Evolutionary conservation across 2,329 filamentous ascomycete genomes (phyloP).

Genomic region (Trichophyton benhamiae): DNA sequence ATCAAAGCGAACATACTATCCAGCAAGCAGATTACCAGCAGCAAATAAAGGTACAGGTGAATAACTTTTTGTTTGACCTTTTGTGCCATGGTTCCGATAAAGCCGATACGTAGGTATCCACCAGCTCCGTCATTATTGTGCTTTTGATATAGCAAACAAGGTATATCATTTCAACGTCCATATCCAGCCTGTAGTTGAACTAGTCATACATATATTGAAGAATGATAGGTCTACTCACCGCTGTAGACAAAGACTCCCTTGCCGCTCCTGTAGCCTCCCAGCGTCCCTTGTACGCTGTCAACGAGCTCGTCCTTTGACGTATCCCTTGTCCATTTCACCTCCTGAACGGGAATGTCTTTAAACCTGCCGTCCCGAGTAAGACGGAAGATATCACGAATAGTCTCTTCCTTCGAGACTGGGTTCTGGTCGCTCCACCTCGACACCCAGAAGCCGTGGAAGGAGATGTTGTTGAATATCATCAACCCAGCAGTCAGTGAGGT

Average conservation of each 20-base stretch:
- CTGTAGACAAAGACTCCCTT: constrained; percentile 85
- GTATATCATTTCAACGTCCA: no score
- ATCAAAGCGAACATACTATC: no score
- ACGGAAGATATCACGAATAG: constrained; percentile 72
- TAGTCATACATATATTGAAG: no score
- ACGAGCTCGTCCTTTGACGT: constrained; percentile 58
- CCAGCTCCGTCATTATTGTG: no score
- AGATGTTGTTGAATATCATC: constrained; percentile 85
- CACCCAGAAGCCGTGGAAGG: constrained; percentile 90
- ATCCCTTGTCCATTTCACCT: constrained; percentile 72
- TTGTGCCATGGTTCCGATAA: no score
- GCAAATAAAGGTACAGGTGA: no score
- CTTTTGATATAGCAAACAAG: no score
- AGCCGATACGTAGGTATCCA: no score
- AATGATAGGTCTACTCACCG: constrained; percentile 21
- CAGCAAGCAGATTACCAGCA: no score
- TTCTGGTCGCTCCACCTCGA: constrained; percentile 74
- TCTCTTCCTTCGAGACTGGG: constrained; percentile 59
- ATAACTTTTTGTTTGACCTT: no score
- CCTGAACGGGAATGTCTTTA: constrained; percentile 67
- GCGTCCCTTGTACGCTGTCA: constrained; percentile 65
- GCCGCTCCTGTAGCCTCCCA: constrained; percentile 71
- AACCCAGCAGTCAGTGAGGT: constrained; percentile 67
- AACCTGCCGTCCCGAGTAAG: constrained; percentile 66
- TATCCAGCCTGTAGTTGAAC: no score